Conservation (phyloP, 2,329 filamentous ascomycete genomes). For the Pseudocercospora ulei region DNA sequence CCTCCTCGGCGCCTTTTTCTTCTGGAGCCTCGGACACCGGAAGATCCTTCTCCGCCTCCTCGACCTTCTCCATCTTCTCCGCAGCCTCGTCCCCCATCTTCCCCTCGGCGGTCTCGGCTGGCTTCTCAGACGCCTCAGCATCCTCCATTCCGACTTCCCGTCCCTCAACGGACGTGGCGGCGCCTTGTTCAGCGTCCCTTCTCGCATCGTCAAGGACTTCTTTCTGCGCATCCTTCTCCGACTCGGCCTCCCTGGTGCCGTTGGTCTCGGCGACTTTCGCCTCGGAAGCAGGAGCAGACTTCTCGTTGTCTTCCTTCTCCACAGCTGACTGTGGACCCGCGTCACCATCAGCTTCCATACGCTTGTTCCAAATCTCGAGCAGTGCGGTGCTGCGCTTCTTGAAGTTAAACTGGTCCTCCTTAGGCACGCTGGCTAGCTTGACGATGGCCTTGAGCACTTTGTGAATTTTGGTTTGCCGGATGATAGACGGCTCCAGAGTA, state of each 20-base stretch:
- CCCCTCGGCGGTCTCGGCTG: conserved; percentile 21
- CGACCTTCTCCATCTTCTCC: conserved; percentile 20
- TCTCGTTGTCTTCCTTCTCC: conserved; percentile 30
- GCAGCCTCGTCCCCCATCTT: conserved; percentile 21
- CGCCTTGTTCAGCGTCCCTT: conserved; percentile 14
- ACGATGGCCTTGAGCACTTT: conserved; percentile 93
- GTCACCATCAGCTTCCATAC: conserved; percentile 44
- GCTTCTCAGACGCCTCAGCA: conserved; percentile 23
- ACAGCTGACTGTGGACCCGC: conserved; percentile 34
- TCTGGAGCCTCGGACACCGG: neutral
- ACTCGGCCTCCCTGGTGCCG: conserved; percentile 26
- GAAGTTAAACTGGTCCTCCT: conserved; percentile 82
- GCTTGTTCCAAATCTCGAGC: conserved; percentile 80
- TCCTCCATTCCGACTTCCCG: conserved; percentile 26
- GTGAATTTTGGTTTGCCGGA: conserved; percentile 90
- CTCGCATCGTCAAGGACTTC: conserved; percentile 9
- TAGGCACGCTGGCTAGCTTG: conserved; percentile 75
- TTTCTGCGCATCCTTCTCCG: conserved; percentile 13
- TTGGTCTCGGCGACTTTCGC: conserved; percentile 31
- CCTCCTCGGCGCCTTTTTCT: conserved; percentile 12
- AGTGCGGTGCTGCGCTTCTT: conserved; percentile 70
- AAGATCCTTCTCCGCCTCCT: conserved; percentile 12
- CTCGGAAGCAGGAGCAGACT: conserved; percentile 14
- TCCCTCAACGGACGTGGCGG: conserved; percentile 13
- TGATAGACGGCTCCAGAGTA: conserved; percentile 80